phyloP scores from a whole-genome alignment of 1,284 basidiomycete genomes.

The Clitocybe nebularis region DNA sequence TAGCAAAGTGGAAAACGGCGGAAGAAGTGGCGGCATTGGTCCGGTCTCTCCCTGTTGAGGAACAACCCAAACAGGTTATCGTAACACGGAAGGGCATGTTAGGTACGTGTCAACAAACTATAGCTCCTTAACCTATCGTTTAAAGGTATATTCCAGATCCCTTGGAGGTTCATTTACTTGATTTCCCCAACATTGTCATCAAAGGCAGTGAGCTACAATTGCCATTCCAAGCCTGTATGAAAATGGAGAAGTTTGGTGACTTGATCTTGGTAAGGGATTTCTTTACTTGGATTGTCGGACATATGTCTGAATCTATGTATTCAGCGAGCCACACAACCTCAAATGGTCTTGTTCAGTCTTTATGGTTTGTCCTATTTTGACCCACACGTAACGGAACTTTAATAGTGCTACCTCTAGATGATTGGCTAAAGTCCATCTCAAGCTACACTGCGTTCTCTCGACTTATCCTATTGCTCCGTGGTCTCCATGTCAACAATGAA shows the following conservation, averaged over 20 bases:
- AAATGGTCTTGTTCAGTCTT: constrained; percentile 98
- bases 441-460: constrained; percentile 99
- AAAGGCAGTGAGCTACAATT: constrained; percentile 98
- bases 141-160: constrained; percentile 53
- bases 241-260: constrained; percentile 99
- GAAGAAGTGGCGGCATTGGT: constrained; percentile 99
- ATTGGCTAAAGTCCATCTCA: constrained; percentile 99
- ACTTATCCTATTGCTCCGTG: constrained; percentile 91
- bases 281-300: neutral
- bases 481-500: constrained; percentile 98
- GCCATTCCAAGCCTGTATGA: constrained; percentile 99
- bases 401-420: constrained; percentile 50
- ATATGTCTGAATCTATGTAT: constrained; percentile 10
- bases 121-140: neutral
- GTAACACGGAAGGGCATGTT: constrained; percentile 99
- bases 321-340: constrained; percentile 93
- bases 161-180: constrained; percentile 96
- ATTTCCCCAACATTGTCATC: constrained; percentile 99
- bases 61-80: constrained; percentile 99
- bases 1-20: constrained; percentile 99
- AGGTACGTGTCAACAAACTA: constrained; percentile 39
- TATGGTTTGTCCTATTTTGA: constrained; percentile 65
- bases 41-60: constrained; percentile 95
- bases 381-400: constrained; percentile 3
- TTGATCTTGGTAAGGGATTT: constrained; percentile 71